Evolutionary conservation across 768 basidiomycete species (phyloP).

Genomic region (Floccularia luteovirens): DNA sequence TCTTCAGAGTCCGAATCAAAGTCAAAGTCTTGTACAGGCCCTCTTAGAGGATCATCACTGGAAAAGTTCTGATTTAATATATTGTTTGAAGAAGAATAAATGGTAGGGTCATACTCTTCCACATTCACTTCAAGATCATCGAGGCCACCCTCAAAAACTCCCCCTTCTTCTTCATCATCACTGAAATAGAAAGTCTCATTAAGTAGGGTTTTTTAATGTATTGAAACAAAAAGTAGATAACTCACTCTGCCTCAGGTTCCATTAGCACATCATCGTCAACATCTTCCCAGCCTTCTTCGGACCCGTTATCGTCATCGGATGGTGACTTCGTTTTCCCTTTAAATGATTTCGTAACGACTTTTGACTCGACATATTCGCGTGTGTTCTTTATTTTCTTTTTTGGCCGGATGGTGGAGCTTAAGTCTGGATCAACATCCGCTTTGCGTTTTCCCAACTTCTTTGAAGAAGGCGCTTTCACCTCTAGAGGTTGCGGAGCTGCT

Average conservation of each 20-base stretch:
- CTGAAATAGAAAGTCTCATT: slow-evolving; percentile 40
- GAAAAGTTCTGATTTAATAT: slow-evolving; percentile 3
- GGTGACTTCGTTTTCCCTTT: slow-evolving; percentile 12
- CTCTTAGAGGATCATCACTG: slow-evolving; percentile 45
- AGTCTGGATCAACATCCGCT: slow-evolving; percentile 31
- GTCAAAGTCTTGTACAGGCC: slow-evolving; percentile 52
- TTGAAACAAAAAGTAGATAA: not conserved
- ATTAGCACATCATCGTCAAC: slow-evolving; percentile 42
- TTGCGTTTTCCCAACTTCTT: slow-evolving; percentile 75
- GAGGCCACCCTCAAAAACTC: slow-evolving; percentile 32
- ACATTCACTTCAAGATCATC: slow-evolving; percentile 45
- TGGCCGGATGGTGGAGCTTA: slow-evolving; percentile 27
- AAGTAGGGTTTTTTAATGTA: slow-evolving; percentile 6
- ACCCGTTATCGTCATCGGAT: slow-evolving; percentile 17
- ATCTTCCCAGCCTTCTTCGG: slow-evolving; percentile 57
- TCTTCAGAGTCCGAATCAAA: slow-evolving; percentile 57
- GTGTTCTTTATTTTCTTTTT: slow-evolving; percentile 40
- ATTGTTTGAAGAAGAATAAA: not conserved
- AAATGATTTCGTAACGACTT: slow-evolving; percentile 26
- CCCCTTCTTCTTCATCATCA: slow-evolving; percentile 31
- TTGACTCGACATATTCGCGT: slow-evolving; percentile 15
- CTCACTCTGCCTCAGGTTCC: slow-evolving; percentile 32
- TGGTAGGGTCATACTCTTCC: slow-evolving; percentile 27
- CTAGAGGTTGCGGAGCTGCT: slow-evolving; percentile 54
- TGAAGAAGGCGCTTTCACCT: slow-evolving; percentile 29